Base-by-base conservation (phyloP, 805 yeast genomes). In the Candida ipomoeae region DNA sequence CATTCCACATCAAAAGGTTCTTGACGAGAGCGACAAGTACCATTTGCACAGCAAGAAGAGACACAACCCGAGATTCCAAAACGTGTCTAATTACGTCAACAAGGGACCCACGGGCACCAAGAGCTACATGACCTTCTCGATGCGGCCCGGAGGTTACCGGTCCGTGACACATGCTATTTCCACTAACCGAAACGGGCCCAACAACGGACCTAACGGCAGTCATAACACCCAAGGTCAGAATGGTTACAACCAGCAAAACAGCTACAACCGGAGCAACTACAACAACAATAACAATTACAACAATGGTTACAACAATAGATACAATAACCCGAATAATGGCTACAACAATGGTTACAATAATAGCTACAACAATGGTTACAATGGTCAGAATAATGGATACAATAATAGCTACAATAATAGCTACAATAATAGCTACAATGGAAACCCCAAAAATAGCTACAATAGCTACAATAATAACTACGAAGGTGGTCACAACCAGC, bases 1-100 rank as follows among this genome's bases (percentile, higher is more conserved):
- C 61, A 81, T 82, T 52, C 78, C 89, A 5, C 85, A 83, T 52
- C 69, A 70, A 34, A 74, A 75, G 17, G 83, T 84, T 6, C 70
- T 92, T 42, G 81, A 82, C 4, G 80, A 79, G 37, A 85, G 84
- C 44, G 97, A 91, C 34, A 79, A 75, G 49, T 89, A 85, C 54
- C 69, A 77, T 10, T 73, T 89, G 13, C 60, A 76, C 32, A 78
- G 82, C 58, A 82, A 81, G 33, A 65, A 57, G 46, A 50, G 54
- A 17, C 41, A 35, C 29, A 51, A 51, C 31, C 53, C 54, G 8
- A 42, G 57, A 3, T 56, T 57, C 40, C 57, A 54, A 17, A 56
- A 56, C 37, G 47, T 48, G 14, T 50, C 55, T 15, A 71, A 63
- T 33, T 73, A 73, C 54, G 63, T 73, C 17, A 74, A 74, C 53